Evolutionary conservation across 2,329 filamentous ascomycete species (phyloP), one percentile per base, ranked within the genome.

Genomic region (Epichloe aotearoae): DNA sequence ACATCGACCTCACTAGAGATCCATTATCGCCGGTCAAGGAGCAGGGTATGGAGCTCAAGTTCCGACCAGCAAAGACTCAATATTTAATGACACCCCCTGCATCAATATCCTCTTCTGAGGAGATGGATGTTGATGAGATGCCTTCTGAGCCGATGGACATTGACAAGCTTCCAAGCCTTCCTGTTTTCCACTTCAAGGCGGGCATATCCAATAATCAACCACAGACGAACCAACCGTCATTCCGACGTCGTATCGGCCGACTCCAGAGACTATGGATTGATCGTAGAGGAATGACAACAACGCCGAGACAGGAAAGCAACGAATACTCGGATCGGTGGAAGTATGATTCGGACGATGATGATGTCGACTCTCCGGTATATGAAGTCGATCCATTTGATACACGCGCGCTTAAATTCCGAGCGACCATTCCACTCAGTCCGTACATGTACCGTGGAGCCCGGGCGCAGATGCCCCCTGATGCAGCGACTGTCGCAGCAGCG

Each of bases 181-280:
- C 72, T 2, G 62, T 73, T 34, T 69, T 73, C 61, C 69, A 72
- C 50, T 77, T 77, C 61, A 69, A 65, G 47, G 73, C 70, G 5
- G 65, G 69, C 17, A 58, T 64, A 39, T 10, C 48, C 12, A 66
- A 68, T 33, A 69, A 73, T 50, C 68, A 54, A 61, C 65, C 59
- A 57, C 67, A 58, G 61, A 64, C 56, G 59, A 69, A 56, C 61
- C 71, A 72, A 51, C 83, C 85, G 50, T 83, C 84, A 15, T 96
- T 86, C 73, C 82, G 91, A 57, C 82, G 89, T 56, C 84, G 93
- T 53, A 82, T 89, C 50, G 91, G 91, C 50, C 84, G 91, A 58
- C 76, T 90, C 55, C 88, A 89, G 55, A 82, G 91, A 39, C 67
- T 95, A 57, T 88, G 89, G 78, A 88, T 97, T 57, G 93, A 97